Evolutionary conservation across 2,329 filamentous ascomycete species (phyloP).

Genomic region (Aspergillus jensenii): DNA sequence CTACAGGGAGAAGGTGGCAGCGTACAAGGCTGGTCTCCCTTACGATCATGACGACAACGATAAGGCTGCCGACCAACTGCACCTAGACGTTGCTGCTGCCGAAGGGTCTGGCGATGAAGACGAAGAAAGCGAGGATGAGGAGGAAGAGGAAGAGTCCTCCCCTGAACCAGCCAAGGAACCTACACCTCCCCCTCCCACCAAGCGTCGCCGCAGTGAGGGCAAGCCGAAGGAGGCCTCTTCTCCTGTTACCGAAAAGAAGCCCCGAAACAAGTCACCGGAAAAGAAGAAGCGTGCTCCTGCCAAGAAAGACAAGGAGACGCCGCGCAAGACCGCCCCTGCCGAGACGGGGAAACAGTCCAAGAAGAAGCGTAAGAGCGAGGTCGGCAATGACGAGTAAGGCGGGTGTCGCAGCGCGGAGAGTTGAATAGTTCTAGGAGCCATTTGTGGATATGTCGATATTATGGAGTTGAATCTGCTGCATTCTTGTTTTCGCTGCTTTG

Average conservation of each 20-base stretch:
- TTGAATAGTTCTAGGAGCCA: background rate
- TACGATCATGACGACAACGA: slow-evolving; percentile 46
- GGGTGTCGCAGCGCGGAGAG: background rate
- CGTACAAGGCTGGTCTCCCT: slow-evolving; percentile 55
- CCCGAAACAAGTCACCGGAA: slow-evolving; percentile 20
- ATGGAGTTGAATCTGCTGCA: slow-evolving; percentile 3
- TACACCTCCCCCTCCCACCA: slow-evolving; percentile 43
- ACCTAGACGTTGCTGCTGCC: slow-evolving; percentile 41
- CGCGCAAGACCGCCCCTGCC: slow-evolving; percentile 30
- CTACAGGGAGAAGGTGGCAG: slow-evolving; percentile 56
- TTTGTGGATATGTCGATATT: slow-evolving; percentile 3
- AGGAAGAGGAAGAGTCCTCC: slow-evolving; percentile 31
- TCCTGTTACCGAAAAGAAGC: slow-evolving; percentile 22
- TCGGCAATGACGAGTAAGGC: slow-evolving; percentile 22
- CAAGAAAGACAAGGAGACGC: slow-evolving; percentile 30
- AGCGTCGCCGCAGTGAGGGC: slow-evolving; percentile 45
- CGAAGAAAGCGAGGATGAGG: slow-evolving; percentile 23
- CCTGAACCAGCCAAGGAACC: slow-evolving; percentile 43
- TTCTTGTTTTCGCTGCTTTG: background rate
- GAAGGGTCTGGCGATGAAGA: slow-evolving; percentile 37
- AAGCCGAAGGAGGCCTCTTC: slow-evolving; percentile 35
- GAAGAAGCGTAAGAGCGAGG: slow-evolving; percentile 52
- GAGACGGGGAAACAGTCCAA: slow-evolving; percentile 36
- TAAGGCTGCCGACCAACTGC: slow-evolving; percentile 42
- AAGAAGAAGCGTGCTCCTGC: slow-evolving; percentile 35